Conservation (phyloP, 192 early-diverging fungal genomes). For the Dissophora ornata region DNA sequence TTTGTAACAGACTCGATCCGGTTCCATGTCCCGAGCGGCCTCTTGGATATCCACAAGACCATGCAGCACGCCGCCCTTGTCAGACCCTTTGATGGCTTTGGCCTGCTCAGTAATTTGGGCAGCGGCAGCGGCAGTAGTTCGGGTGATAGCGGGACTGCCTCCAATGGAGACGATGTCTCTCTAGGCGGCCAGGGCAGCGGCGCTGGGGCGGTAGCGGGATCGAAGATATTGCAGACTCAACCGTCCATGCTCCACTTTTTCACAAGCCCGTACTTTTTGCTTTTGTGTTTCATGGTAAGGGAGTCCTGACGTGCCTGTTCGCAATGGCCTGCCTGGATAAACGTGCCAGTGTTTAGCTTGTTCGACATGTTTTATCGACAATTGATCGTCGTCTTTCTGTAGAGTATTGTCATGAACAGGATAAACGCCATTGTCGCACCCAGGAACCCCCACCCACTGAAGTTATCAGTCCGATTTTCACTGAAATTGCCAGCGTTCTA, state of each 20-base stretch:
- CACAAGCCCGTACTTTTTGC: conserved; percentile 46
- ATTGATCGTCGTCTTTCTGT: neutral
- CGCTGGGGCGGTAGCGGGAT: neutral
- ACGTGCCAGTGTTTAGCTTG: too few species aligned
- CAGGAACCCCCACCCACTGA: conserved; percentile 55
- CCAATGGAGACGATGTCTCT: neutral
- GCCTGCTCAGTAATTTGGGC: neutral
- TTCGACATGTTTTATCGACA: neutral
- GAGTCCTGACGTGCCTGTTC: too few species aligned
- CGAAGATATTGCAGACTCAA: conserved; percentile 23
- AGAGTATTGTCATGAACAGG: conserved; percentile 61
- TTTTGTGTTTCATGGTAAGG: conserved; percentile 54
- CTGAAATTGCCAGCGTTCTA: conserved; percentile 58
- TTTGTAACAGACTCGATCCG: conserved; percentile 49
- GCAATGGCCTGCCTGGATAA: too few species aligned
- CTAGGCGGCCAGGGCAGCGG: neutral
- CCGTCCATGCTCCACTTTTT: conserved; percentile 54
- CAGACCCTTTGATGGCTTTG: conserved; percentile 9
- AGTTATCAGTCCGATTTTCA: conserved; percentile 51
- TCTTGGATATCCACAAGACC: conserved; percentile 33
- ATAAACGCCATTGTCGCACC: conserved; percentile 63
- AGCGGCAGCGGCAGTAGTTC: neutral
- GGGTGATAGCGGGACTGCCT: neutral
- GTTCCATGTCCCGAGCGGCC: conserved; percentile 26
- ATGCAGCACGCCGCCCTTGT: conserved; percentile 30